phyloP scores from a whole-genome alignment of 345 rosid genomes.

The Psidium friedrichsthalianum region DNA sequence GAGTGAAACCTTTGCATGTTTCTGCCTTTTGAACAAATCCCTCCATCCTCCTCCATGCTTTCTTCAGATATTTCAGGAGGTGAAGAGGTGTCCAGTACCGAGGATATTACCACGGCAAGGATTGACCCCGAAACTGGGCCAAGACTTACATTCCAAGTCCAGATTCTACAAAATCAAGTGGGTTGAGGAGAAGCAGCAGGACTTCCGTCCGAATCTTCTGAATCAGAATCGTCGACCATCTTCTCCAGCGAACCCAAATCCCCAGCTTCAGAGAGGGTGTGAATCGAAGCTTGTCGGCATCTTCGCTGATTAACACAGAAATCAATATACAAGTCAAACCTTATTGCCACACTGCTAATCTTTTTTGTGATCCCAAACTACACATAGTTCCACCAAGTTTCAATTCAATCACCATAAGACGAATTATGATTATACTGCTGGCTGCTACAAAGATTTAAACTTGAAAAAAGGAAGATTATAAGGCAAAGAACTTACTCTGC shows the following conservation, averaged over 20 bases:
- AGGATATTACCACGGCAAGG: neutral
- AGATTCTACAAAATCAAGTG: neutral
- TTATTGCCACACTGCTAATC: neutral
- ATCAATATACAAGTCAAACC: neutral
- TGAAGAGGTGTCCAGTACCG: neutral
- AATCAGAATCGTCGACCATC: conserved; percentile 59
- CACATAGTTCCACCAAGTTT: neutral
- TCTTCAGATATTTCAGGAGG: neutral
- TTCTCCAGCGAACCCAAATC: conserved; percentile 76
- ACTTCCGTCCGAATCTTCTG: conserved; percentile 21
- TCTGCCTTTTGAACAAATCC: neutral
- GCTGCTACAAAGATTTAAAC: neutral
- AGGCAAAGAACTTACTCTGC: conserved; percentile 47
- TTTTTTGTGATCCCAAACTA: neutral
- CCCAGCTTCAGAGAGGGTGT: conserved; percentile 74
- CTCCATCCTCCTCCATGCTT: neutral
- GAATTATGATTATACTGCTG: neutral
- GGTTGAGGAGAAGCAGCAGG: conserved; percentile 8
- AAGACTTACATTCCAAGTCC: neutral
- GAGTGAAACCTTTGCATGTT: neutral
- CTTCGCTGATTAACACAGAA: conserved; percentile 43
- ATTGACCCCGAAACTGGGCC: neutral
- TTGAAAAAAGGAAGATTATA: neutral
- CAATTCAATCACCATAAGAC: neutral
- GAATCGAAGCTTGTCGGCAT: conserved; percentile 65